Evolutionary conservation across 768 basidiomycete species (phyloP), one percentile per base, ranked within the genome.

Genomic region (Suillus clintonianus): DNA sequence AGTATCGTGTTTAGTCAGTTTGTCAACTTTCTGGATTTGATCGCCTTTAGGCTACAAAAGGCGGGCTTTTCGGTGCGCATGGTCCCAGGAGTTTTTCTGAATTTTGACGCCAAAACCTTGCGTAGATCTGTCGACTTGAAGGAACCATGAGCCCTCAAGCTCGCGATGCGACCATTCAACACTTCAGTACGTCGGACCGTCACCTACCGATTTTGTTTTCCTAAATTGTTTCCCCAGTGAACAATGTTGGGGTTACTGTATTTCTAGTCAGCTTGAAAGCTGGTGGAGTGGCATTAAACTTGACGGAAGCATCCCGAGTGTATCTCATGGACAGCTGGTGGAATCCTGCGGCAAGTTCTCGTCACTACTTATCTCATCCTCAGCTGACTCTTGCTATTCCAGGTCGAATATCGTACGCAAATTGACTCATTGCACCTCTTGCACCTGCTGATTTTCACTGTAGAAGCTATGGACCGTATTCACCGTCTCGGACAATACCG

Each of bases 291-390:
- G 94, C 93, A 4, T 82, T 97, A 57, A 95, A 95, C 73, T 75
- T 95, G 68, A 94, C 93, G 0, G 93, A 94, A 74, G 95, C 95
- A 0, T 94, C 92, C 39, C 91, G 93, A 32, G 95, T 97, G 22
- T 97, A 94, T 76, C 85, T 97, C 70, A 97, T 98, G 95, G 97
- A 97, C 73, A 92, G 91, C 67, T 97, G 94, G 94, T 97, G 96
- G 96, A 99, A 99, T 73, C 96, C 96, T 8, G 95, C 95, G n/a
- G 92, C 90, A 59, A 78, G 62, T 76, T 71, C 22, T 15, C 50
- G 62, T 63, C 58, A 22, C 36, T 50, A 39, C 9, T 15, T 53
- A 66, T 22, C 64, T 60, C 27, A 47, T 27, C 58, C 15, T 47
- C 45, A 19, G n/a, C 32, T 61, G 13, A 47, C 37, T 22, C 19